Evolutionary conservation across 2,329 filamentous ascomycete genomes (phyloP).

Genomic region (Paramyrothecium roridum): DNA sequence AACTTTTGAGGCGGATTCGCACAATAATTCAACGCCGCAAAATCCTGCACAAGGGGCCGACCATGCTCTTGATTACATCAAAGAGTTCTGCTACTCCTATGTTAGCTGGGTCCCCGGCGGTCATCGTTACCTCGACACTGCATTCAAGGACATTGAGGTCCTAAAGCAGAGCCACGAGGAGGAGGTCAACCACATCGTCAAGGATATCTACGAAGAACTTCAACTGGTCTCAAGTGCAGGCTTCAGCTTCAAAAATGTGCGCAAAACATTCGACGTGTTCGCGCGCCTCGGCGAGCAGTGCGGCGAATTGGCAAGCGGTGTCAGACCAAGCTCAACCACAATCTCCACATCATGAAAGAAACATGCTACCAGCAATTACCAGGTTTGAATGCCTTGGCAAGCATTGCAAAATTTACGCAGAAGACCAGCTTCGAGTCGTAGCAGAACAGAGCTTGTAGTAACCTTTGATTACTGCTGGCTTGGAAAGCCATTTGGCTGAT

Average conservation of each 20-base stretch:
- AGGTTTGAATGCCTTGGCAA: too few species aligned
- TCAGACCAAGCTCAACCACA: conserved; percentile 64
- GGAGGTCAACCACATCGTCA: conserved; percentile 67
- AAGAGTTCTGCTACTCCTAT: conserved; percentile 65
- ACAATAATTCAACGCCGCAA: conserved; percentile 58
- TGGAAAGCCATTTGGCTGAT: too few species aligned
- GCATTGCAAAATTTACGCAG: too few species aligned
- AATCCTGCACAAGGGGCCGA: conserved; percentile 63
- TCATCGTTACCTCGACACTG: conserved; percentile 62
- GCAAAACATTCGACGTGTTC: conserved; percentile 59
- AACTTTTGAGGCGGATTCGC: conserved; percentile 43
- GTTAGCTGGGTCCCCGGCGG: conserved; percentile 71
- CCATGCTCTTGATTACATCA: conserved; percentile 63
- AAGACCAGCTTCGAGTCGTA: too few species aligned
- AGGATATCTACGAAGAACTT: conserved; percentile 65
- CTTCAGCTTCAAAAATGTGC: conserved; percentile 59
- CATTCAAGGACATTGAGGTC: conserved; percentile 68
- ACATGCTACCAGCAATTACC: conserved; percentile 65
- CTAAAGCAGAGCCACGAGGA: conserved; percentile 64
- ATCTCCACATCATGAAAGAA: conserved; percentile 70
- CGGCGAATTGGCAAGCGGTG: conserved; percentile 59
- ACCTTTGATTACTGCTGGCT: too few species aligned
- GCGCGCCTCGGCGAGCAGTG: conserved; percentile 60
- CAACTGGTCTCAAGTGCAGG: conserved; percentile 52
- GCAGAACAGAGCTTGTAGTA: too few species aligned